Percentiles rank a stretch among this genome's conserved stretches.
Conservation (phyloP, 192 early-diverging fungal species). For the Diversispora eburnea region DNA sequence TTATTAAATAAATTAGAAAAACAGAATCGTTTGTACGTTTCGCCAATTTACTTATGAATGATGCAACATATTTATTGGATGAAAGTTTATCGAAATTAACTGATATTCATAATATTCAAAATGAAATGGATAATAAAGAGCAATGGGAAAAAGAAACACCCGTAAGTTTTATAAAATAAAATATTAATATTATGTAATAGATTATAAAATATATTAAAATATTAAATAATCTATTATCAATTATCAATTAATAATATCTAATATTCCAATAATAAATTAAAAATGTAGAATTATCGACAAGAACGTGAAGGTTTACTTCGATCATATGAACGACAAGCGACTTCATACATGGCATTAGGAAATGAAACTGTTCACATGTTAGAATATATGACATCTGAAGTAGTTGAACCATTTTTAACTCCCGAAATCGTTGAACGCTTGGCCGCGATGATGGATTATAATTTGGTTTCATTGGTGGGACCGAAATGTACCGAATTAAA, state of each 20-base stretch:
- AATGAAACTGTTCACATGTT: slow-evolving; percentile 96
- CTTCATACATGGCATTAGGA: slow-evolving; percentile 80
- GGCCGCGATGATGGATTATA: slow-evolving; percentile 98
- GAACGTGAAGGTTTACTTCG: slow-evolving; percentile 58
- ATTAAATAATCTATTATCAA: too few relatives aligned
- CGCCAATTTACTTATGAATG: slow-evolving; percentile 90
- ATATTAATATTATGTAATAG: neutral
- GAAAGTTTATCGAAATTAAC: slow-evolving; percentile 85
- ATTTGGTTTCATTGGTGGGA: slow-evolving; percentile 83
- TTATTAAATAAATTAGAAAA: slow-evolving; percentile 47
- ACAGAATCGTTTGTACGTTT: slow-evolving; percentile 82
- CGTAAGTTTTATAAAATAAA: slow-evolving; percentile 32
- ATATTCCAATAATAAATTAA: neutral
- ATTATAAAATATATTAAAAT: too few relatives aligned
- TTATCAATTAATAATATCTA: neutral
- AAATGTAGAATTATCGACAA: slow-evolving; percentile 48
- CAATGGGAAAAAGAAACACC: slow-evolving; percentile 48
- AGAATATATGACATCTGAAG: slow-evolving; percentile 72
- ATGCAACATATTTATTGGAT: slow-evolving; percentile 91
- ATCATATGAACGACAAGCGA: slow-evolving; percentile 78
- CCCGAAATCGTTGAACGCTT: slow-evolving; percentile 87
- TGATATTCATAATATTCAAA: slow-evolving; percentile 79
- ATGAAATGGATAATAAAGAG: slow-evolving; percentile 63
- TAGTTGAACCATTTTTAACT: slow-evolving; percentile 81
- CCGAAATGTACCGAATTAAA: slow-evolving; percentile 81